Conservation (phyloP, 176 grass and related monocot genomes). For the Zoysia japonica region DNA sequence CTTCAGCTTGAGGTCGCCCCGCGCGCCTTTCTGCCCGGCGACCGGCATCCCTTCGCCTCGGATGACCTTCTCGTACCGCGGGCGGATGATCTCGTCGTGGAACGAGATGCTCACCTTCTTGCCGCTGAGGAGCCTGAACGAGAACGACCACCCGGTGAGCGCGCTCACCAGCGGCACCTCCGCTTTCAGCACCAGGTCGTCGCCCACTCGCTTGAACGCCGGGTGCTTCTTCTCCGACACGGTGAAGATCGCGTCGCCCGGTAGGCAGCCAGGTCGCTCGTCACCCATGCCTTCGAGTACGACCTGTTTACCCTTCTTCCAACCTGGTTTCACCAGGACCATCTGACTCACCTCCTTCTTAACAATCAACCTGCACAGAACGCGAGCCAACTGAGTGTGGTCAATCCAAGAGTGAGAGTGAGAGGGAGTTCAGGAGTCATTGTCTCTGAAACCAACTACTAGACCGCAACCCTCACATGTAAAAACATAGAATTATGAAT, state of each 20-base stretch:
- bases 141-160: conserved; percentile 81
- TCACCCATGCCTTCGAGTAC: conserved; percentile 73
- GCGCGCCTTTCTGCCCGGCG: conserved; percentile 45
- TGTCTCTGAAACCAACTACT: conserved; percentile 31
- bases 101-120: conserved; percentile 78
- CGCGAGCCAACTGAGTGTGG: conserved; percentile 10
- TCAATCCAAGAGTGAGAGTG: conserved; percentile 12
- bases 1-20: conserved; percentile 73
- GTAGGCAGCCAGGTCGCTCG: conserved; percentile 69
- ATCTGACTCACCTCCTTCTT: conserved; percentile 72
- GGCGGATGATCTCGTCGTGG: conserved; percentile 70
- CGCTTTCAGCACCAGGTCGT: conserved; percentile 86
- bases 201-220: conserved; percentile 71
- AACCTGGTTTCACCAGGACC: conserved; percentile 76
- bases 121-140: conserved; percentile 65
- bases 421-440: conserved; percentile 43
- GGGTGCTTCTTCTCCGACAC: conserved; percentile 78
- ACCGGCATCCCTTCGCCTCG: conserved; percentile 82
- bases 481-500: conserved; percentile 25
- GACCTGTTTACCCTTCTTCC: conserved; percentile 74
- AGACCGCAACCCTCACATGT: conserved; percentile 33
- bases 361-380: conserved; percentile 56
- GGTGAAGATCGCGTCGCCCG: conserved; percentile 58
- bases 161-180: conserved; percentile 83
- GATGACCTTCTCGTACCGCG: conserved; percentile 73